Evolutionary conservation across 2,329 filamentous ascomycete species (phyloP).

Genomic region (Arthrinium puccinioides): DNA sequence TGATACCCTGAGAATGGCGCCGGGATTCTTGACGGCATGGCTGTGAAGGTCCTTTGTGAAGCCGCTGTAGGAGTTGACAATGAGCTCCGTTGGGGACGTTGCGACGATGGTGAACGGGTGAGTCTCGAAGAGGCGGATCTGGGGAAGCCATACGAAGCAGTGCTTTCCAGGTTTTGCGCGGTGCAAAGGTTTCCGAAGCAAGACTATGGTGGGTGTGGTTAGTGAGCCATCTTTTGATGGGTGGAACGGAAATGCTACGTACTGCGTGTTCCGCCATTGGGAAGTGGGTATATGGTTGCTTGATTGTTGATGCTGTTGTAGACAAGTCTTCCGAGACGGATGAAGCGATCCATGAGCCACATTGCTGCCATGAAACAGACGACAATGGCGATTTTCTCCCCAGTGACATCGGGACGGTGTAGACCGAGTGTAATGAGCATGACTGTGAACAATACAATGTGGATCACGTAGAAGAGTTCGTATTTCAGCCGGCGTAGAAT

Average conservation of each 20-base stretch:
- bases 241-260: too few relatives aligned
- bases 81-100: constrained; percentile 46
- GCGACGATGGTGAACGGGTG: constrained; percentile 58
- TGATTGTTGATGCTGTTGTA: constrained; percentile 31
- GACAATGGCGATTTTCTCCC: constrained; percentile 27
- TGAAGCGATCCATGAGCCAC: constrained; percentile 37
- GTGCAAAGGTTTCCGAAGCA: constrained; percentile 38
- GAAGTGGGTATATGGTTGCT: constrained; percentile 33
- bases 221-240: too few relatives aligned
- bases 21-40: constrained; percentile 42
- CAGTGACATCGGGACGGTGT: constrained; percentile 33
- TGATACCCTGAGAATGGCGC: constrained; percentile 39
- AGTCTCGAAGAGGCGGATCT: constrained; percentile 47
- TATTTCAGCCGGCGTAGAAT: constrained; percentile 31
- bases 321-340: constrained; percentile 27
- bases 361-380: constrained; percentile 28
- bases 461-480: constrained; percentile 38
- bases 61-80: constrained; percentile 50
- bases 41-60: constrained; percentile 50
- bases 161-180: constrained; percentile 48
- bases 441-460: constrained; percentile 32
- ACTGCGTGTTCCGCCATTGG: constrained; percentile 34
- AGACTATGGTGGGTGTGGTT: too few relatives aligned
- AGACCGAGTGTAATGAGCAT: constrained; percentile 32
- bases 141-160: constrained; percentile 57